Evolutionary conservation across 1,139 yeast species (phyloP).

Genomic region (Sugiyamaella pinicola): DNA sequence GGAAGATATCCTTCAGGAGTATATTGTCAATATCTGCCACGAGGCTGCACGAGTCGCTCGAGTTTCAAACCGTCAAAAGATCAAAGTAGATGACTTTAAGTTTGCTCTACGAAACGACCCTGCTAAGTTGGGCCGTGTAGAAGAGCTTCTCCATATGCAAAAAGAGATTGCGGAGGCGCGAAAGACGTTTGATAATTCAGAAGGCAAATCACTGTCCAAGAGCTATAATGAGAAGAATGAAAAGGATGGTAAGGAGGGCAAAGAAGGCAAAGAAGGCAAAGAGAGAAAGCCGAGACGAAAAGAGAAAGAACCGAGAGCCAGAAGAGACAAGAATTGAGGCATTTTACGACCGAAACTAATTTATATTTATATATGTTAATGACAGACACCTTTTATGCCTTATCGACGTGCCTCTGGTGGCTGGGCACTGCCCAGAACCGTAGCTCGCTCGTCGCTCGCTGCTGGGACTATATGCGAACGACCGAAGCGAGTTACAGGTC

Average conservation of each 20-base stretch:
- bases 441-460: no score
- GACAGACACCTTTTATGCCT: no score
- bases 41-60: conserved; percentile 58
- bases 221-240: conserved; percentile 42
- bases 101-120: conserved; percentile 84
- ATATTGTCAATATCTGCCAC: conserved; percentile 67
- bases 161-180: conserved; percentile 77
- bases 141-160: conserved; percentile 74
- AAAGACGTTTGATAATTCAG: conserved; percentile 75
- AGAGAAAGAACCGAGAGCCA: conserved; percentile 17
- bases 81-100: conserved; percentile 85
- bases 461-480: no score
- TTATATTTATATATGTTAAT: conserved; percentile 1
- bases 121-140: conserved; percentile 78
- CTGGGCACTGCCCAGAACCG: no score
- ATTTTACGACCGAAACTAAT: no score
- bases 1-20: conserved; percentile 83
- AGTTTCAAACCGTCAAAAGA: conserved; percentile 63
- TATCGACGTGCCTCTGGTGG: no score
- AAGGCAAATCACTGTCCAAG: conserved; percentile 49
- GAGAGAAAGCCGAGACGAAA: conserved; percentile 20
- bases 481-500: no score
- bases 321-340: conserved; percentile 22
- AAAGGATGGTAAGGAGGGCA: conserved; percentile 31
- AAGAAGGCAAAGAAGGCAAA: conserved; percentile 18